Evolutionary conservation across 768 basidiomycete genomes (phyloP), one percentile per base, ranked within the genome.

Genomic region (Rhizopogon vinicolor): DNA sequence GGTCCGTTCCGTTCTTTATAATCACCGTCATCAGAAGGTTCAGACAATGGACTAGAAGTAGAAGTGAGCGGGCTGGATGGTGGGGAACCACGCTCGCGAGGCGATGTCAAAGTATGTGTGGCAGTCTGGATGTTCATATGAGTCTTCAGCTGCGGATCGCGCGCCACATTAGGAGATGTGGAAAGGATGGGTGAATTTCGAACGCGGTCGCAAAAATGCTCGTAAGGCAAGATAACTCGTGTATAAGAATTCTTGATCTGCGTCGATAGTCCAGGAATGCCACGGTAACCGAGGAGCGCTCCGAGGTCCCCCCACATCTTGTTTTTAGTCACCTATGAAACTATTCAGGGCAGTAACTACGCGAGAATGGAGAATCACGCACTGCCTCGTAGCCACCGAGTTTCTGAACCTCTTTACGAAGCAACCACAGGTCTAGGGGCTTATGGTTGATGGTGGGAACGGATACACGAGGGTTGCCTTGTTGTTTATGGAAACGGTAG

Each of bases 401-500:
- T 60, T 86, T 86, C 46, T 89, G 85, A 28, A 98, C 96, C 69
- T 96, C 94, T 71, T 91, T 96, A 56, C 94, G 79, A 58, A 99
- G 74, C 55, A 88, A 80, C 92, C 93, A 98, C 16, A 99, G 77
- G 76, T 99, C 97, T 51, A 99, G 76, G 1, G 93, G 82, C 66
- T 92, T 91, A 71, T 92, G 86, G 70, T 93, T 93, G 68, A 99
- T 92, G 33, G 89, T 89, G 55, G 97, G 97, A 35, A 98, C 88
- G n/a, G 86, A 86, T 25, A 98, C 87, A 60, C 90, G 85, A 57
- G 85, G 78, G 68, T 93, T 93, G 46, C 93, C 93, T 74, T 95
- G 93, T 70, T 98, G 95, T 63, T 91, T 88, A 74, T 98, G 97
- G 71, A 89, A 99, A 63, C 92, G 89, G 72, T 95, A 95, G 48